Base-by-base conservation (phyloP, 441 rosid genomes). In the Codiaeum variegatum region DNA sequence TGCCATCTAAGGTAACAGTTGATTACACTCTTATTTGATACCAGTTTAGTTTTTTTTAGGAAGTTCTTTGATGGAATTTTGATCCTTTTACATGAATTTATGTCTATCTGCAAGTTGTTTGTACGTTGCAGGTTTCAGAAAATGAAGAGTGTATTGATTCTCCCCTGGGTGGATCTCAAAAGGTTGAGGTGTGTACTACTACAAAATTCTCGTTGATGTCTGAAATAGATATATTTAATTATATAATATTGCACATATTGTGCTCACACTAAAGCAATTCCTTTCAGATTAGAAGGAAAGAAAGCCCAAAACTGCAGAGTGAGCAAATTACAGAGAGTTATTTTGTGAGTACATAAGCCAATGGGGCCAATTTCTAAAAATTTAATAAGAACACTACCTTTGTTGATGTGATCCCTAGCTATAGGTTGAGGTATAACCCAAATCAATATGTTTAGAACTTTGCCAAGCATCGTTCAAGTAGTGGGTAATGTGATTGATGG, bases 1-100 rank as follows among this genome's bases (percentile, higher is more conserved):
- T 82, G 52, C 90, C 91, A 65, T 73, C 79, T 73, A 87, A 85
- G 78, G 91, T 90, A 86, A 83, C 81, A 77, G 70, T 69, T 72
- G 59, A 77, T 76, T 64, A 54, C 38, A 71, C 29, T 72, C 56
- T 49, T 70, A 64, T 65, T 62, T 31, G 44, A 54, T 56, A 38
- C 56, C 19, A 38, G 40, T 26, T 26, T 72, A 75, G 7, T 71
- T 62, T 70, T 10, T 42, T 67, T 18, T 26, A 44, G 19, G n/a
- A 11, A 47, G 54, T 59, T 21, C 55, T 16, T 40, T 34, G 42
- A 21, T 40, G 9, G 69, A 3, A 51, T 24, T 36, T 32, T 36
- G 32, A 75, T 64, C 11, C 16, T 64, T 42, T 59, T 70, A 55
- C 72, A 71, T 78, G 78, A 73, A 66, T 56, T 75, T 69, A 78